These are phyloP conservation scores for Leishmania turanica DNA, from an alignment of 208 protist species.

Conservation along the genomic window DNA sequence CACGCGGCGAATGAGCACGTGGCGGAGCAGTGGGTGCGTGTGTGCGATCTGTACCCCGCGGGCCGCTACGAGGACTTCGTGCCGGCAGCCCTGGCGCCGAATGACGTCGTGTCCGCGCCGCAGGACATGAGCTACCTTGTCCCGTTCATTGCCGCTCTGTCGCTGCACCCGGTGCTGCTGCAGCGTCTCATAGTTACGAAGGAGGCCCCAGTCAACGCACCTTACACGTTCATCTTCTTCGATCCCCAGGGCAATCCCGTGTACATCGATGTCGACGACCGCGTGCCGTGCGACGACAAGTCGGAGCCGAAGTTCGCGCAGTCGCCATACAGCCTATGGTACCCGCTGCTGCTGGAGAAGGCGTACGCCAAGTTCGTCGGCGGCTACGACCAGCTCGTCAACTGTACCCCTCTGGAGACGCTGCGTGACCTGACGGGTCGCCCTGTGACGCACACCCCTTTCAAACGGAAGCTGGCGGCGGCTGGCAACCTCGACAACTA, in stretches of 20 bases:
- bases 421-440: conserved; percentile 87
- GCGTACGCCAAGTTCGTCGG: conserved; percentile 93
- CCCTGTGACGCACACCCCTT: conserved; percentile 76
- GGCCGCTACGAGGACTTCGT: conserved; percentile 43
- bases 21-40: conserved; percentile 75
- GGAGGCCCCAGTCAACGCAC: conserved; percentile 58
- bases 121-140: conserved; percentile 65
- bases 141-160: conserved; percentile 79
- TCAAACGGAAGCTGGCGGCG: conserved; percentile 70
- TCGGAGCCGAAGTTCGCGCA: conserved; percentile 66
- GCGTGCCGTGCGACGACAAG: conserved; percentile 61
- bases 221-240: conserved; percentile 87
- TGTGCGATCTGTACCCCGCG: conserved; percentile 80
- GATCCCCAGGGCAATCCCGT: conserved; percentile 83
- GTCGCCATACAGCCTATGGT: conserved; percentile 61
- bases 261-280: conserved; percentile 85
- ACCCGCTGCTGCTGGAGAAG: conserved; percentile 89
- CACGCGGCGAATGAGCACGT: conserved; percentile 70
- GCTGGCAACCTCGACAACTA: conserved; percentile 74
- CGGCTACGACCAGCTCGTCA: conserved; percentile 77
- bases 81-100: conserved; percentile 21
- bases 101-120: conserved; percentile 51
- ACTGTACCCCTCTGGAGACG: conserved; percentile 88
- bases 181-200: conserved; percentile 69
- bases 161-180: conserved; percentile 64